Evolutionary conservation across 805 yeast genomes (phyloP).

Genomic region (Torulaspora gathmanii): DNA sequence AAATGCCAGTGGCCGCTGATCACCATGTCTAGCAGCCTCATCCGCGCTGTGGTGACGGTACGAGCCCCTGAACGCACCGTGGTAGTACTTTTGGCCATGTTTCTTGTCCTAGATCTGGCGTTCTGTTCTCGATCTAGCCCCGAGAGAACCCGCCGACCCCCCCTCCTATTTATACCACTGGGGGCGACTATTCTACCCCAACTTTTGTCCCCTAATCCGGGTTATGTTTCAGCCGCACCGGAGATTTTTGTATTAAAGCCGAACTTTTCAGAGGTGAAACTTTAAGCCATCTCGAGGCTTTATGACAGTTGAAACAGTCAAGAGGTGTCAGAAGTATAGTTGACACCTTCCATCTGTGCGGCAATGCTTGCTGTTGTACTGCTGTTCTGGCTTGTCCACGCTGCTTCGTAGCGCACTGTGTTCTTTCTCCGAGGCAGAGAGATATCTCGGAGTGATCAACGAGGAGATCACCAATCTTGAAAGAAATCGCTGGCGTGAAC

Average conservation of each 20-base stretch:
- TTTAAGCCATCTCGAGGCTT: neutral
- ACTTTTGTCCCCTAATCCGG: constrained; percentile 4
- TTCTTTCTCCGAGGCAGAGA: too few species aligned
- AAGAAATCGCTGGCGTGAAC: neutral
- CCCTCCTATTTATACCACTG: constrained; percentile 1
- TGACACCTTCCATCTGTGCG: neutral
- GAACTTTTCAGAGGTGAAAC: neutral
- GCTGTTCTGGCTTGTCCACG: too few species aligned
- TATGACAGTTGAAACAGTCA: neutral
- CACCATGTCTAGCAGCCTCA: constrained; percentile 4
- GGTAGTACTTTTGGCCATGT: constrained; percentile 2
- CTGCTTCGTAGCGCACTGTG: too few species aligned
- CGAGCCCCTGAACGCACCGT: constrained; percentile 7
- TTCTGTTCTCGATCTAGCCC: neutral
- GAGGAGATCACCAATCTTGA: neutral
- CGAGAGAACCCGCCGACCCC: neutral
- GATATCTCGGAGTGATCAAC: too few species aligned
- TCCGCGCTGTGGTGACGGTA: constrained; percentile 5
- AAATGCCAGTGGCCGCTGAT: constrained; percentile 16
- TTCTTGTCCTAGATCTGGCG: neutral
- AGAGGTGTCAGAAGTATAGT: neutral
- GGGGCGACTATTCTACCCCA: constrained; percentile 8
- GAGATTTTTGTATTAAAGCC: neutral
- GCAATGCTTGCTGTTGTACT: too few species aligned
- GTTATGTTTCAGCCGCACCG: neutral